Evolutionary conservation across 2,329 filamentous ascomycete genomes (phyloP).

Genomic region (Pyricularia pennisetigena): DNA sequence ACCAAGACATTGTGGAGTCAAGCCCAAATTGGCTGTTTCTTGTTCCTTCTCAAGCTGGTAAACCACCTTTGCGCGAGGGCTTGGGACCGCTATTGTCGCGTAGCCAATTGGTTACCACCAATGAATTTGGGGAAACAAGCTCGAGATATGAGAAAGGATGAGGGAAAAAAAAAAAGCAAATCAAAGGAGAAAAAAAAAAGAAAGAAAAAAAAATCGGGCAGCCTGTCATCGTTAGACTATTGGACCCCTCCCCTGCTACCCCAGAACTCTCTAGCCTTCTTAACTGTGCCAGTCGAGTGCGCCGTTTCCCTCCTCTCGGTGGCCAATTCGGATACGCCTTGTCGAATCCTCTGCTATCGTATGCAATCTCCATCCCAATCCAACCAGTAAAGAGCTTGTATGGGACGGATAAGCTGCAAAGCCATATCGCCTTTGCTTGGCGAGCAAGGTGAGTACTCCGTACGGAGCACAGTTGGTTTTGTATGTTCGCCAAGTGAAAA

Average conservation of each 20-base stretch:
- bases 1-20: conserved; percentile 5
- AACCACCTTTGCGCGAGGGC: neutral
- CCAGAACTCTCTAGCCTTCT: neutral
- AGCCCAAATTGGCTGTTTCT: neutral
- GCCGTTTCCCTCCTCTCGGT: neutral
- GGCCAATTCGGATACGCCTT: neutral
- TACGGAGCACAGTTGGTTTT: neutral
- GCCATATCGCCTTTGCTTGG: neutral
- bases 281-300: neutral
- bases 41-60: neutral
- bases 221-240: neutral
- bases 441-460: neutral
- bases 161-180: neutral
- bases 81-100: too few relatives aligned
- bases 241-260: neutral
- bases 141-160: neutral
- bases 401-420: neutral
- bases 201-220: neutral
- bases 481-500: too few relatives aligned
- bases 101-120: neutral
- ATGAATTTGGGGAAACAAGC: neutral
- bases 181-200: neutral
- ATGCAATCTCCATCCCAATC: neutral
- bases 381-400: neutral
- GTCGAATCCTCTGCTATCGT: neutral